Conservation (phyloP, 805 yeast genomes). For the Wickerhamomyces queroliae region DNA sequence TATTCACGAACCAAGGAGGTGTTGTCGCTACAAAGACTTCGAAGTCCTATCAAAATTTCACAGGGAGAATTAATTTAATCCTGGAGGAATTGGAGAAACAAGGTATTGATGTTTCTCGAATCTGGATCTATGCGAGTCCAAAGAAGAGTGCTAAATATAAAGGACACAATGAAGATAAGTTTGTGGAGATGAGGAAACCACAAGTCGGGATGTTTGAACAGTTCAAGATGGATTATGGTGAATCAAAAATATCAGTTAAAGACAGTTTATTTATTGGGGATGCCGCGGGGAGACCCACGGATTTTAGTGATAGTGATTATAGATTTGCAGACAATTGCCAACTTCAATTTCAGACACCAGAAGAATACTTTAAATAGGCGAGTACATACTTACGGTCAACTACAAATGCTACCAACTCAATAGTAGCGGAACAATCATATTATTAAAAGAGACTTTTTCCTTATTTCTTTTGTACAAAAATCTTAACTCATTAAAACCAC, state of each 20-base stretch:
- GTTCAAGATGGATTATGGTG: conserved; percentile 34
- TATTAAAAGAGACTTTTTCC: no score
- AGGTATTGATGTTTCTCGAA: conserved; percentile 16
- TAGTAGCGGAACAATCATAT: not conserved
- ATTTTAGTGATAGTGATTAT: conserved; percentile 77
- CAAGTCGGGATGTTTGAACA: conserved; percentile 69
- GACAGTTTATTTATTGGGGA: conserved; percentile 81
- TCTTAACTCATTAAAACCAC: not conserved
- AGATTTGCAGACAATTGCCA: conserved; percentile 58
- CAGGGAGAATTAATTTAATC: conserved; percentile 34
- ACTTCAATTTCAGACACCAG: conserved; percentile 63
- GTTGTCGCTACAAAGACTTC: conserved; percentile 36
- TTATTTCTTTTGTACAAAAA: not conserved
- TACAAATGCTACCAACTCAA: conserved; percentile 1
- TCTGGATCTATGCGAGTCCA: conserved; percentile 61
- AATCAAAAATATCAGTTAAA: conserved; percentile 25
- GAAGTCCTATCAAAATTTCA: conserved; percentile 33
- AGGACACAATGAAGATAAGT: conserved; percentile 9
- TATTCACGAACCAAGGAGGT: conserved; percentile 86
- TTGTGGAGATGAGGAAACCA: conserved; percentile 61
- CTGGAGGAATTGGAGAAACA: conserved; percentile 23
- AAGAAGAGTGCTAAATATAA: conserved; percentile 36
- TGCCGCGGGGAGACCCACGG: conserved; percentile 83
- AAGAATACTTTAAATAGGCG: conserved; percentile 42
- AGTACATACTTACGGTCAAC: not conserved